Percentiles rank a stretch among this genome's conserved stretches.
Conservation (phyloP, 2,329 filamentous ascomycete species). For the Phyllosticta paracitricarpa region DNA sequence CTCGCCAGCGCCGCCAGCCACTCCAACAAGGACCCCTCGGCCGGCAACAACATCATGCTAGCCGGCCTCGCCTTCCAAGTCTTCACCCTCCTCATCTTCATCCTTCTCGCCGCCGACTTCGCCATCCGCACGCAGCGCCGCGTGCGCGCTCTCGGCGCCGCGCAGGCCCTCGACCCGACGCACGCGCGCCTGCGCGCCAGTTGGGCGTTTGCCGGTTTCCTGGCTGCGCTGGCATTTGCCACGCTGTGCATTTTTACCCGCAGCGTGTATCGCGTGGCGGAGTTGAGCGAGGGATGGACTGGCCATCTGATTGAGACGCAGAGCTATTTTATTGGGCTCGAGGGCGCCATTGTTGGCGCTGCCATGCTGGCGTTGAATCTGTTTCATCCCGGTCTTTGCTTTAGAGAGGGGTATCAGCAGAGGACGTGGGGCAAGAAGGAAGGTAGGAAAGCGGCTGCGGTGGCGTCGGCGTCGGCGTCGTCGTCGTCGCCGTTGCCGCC, state of each 20-base stretch:
- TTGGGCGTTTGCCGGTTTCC: conserved; percentile 43
- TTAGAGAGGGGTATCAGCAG: conserved; percentile 20
- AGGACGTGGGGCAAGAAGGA: conserved; percentile 14
- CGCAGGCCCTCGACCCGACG: conserved; percentile 18
- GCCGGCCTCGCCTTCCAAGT: conserved; percentile 37
- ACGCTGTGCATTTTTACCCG: conserved; percentile 56
- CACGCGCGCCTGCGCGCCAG: conserved; percentile 23
- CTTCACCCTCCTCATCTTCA: conserved; percentile 33
- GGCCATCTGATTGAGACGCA: conserved; percentile 45
- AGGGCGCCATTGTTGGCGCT: conserved; percentile 24
- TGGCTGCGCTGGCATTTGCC: conserved; percentile 45
- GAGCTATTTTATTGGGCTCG: conserved; percentile 29
- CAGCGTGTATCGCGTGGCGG: conserved; percentile 55
- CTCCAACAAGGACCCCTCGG: conserved; percentile 20
- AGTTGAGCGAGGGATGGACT: conserved; percentile 54
- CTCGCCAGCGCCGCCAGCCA: conserved; percentile 28
- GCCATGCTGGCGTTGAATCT: conserved; percentile 25
- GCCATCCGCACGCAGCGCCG: conserved; percentile 20
- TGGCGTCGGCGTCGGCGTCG: background rate
- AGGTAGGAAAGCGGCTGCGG: background rate
- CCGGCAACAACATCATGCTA: conserved; percentile 37
- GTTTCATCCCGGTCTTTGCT: conserved; percentile 29
- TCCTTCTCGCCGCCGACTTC: conserved; percentile 33
- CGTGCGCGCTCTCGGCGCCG: conserved; percentile 14
- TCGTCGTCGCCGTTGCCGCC: background rate